Base-by-base conservation (phyloP, 768 basidiomycete species). In the Pleurotus giganteus region DNA sequence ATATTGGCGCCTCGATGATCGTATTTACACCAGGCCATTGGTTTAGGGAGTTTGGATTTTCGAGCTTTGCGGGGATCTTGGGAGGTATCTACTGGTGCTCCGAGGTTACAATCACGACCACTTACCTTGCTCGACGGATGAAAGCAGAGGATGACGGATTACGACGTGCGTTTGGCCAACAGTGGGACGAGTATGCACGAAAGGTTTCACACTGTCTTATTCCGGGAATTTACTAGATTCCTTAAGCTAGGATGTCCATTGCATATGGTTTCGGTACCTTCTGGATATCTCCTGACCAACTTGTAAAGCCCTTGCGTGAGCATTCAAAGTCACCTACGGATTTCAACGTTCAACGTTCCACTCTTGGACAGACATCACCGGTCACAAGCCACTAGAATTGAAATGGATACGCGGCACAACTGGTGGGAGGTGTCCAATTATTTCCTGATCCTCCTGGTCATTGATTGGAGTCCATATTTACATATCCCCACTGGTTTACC, bases 81-180 rank as follows among this genome's bases (percentile, higher is more conserved):
- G 54, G 45, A 41, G 47, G 43, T 43, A 21, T 21, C 9, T 39
- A 21, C 32, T 55, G 41, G 57, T 55, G 24, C 43, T 54, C 29
- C 24, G 43, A 21, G 5, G 50, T 23, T 27, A 36, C 12, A 36
- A 12, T 36, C 32, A 15, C 46, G 26, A 5, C 24, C 15, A 13
- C n/a, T 9, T 15, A 15, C 17, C 21, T 37, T 27, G 13, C 24
- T 8, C 39, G 42, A 19, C 47, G 62, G 29, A 47, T 53, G 26
- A 17, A 32, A 7, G 13, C 50, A 9, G 62, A 63, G 46, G 60
- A 63, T 31, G 46, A 43, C 7, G 41, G 17, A 5, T 29, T 63
- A 24, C 57, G 49, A 51, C 39, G 54, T 32, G 44, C 17, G 13
- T 63, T 63, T 44, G 62, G 62, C 4, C 41, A 53, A 24, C 47